phyloP scores from a whole-genome alignment of 148 eudicot species.

The Rhododendron williamsianum region DNA sequence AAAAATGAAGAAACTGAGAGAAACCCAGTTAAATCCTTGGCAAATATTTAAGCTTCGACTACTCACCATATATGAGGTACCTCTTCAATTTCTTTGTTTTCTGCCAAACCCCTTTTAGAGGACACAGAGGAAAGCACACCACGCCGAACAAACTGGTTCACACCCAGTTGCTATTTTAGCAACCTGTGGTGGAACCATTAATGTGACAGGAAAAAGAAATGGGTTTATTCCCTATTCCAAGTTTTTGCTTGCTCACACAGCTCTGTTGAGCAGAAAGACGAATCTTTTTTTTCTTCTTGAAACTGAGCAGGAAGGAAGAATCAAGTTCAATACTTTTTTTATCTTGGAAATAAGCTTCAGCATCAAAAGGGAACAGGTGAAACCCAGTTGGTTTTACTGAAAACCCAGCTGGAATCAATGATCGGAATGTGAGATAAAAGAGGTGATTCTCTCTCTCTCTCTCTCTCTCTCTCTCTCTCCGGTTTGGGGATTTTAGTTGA shows the following conservation, averaged over 20 bases:
- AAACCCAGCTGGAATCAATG: slow-evolving; percentile 67
- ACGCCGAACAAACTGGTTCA: slow-evolving; percentile 22
- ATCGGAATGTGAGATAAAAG: slow-evolving; percentile 31
- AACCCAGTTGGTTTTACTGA: slow-evolving; percentile 45
- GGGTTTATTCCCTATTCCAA: slow-evolving; percentile 7
- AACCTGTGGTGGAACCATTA: slow-evolving; percentile 29
- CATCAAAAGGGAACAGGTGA: slow-evolving; percentile 25
- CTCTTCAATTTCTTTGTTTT: slow-evolving; percentile 4
- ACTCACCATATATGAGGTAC: slow-evolving; percentile 7
- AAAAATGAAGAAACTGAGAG: neutral
- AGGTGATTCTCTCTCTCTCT: slow-evolving; percentile 1
- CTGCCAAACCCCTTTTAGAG: slow-evolving; percentile 8
- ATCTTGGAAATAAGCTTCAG: slow-evolving; percentile 12
- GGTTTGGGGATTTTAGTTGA: slow-evolving; percentile 26
- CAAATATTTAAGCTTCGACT: slow-evolving; percentile 11
- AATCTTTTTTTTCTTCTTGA: neutral
- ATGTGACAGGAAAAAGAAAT: slow-evolving; percentile 5
- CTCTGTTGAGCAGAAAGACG: slow-evolving; percentile 18
- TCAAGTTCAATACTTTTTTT: neutral
- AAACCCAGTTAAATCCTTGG: slow-evolving; percentile 16
- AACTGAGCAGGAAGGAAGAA: neutral
- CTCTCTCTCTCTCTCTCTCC: slow-evolving; percentile 6
- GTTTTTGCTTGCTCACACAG: slow-evolving; percentile 9
- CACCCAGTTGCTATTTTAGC: slow-evolving; percentile 32
- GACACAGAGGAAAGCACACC: slow-evolving; percentile 22